Base-by-base conservation (phyloP, 768 basidiomycete species). In the Tricholoma matsutake region DNA sequence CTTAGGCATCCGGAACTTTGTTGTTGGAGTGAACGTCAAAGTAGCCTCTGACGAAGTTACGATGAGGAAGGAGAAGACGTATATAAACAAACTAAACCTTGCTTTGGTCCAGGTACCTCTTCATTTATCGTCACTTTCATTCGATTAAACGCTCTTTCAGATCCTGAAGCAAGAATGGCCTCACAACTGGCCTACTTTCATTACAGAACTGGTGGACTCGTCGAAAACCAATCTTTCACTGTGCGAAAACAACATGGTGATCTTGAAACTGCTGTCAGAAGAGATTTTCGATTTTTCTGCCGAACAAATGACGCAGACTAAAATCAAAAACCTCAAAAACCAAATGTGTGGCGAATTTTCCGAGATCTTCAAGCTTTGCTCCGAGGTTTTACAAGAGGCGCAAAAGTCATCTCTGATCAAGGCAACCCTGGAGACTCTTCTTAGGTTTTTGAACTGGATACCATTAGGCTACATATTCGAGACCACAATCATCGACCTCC, bases 201-300 rank as follows among this genome's bases (percentile, higher is more conserved):
- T 98, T 68, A 87, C 92, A 10, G 96, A 98, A 75, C 91, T 98
- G 51, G 95, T 98, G 61, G 90, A 95, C 67, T 97, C 96, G 7
- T 98, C 96, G 47, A 96, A 96, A 75, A 94, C 93, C 45, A 98
- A 95, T 72, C 85, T 98, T 41, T 88, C 92, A 2, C 84, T 98
- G 31, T 98, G 97, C 83, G 97, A 99, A 79, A 99, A 99, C 83
- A 99, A 99, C 79, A 99, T 99, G 97, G 85, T 94, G 74, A 98
- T 99, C 72, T 83, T 98, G 67, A 92, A 93, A 70, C 83, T 99
- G 11, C 83, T 98, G n/a, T 96, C 94, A 0, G 97, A 99, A 71
- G 97, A 99, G 74, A 94, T 99, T 61, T 99, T 99, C 70, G 97
- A 99, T 74, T 99, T 90, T 75, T 97, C 95, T 3, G 94, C 97